Evolutionary conservation across 345 rosid species (phyloP).

Genomic region (Erucastrum elatum): DNA sequence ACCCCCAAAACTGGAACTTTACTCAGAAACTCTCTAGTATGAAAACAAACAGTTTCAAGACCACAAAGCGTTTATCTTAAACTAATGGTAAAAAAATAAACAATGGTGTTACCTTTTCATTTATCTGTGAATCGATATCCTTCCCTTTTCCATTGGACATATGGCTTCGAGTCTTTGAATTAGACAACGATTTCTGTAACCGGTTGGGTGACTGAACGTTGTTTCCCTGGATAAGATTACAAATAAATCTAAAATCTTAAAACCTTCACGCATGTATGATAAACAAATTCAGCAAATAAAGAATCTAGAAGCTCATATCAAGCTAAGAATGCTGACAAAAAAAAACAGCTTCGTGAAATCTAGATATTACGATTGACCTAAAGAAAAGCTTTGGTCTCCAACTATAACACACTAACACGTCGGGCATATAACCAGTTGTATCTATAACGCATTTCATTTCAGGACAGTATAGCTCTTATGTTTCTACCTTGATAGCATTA

Average conservation of each 20-base stretch:
- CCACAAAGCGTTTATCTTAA: neutral
- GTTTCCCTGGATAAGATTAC: slow-evolving; percentile 51
- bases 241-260: neutral
- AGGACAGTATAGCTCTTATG: slow-evolving; percentile 2
- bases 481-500: slow-evolving; percentile 12
- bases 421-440: neutral
- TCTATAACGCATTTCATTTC: neutral
- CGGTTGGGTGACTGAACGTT: slow-evolving; percentile 59
- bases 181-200: slow-evolving; percentile 48
- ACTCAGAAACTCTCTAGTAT: neutral
- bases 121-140: slow-evolving; percentile 41
- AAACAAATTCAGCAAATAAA: neutral
- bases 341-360: neutral
- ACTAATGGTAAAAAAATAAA: neutral
- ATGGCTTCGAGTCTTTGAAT: slow-evolving; percentile 50
- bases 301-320: neutral
- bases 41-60: slow-evolving; percentile 11
- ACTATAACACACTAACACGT: neutral
- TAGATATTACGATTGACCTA: neutral
- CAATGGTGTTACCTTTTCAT: slow-evolving; percentile 66
- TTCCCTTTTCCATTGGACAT: slow-evolving; percentile 60
- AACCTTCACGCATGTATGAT: neutral
- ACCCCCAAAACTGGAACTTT: neutral
- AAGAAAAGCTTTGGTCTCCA: neutral
- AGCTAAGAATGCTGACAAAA: neutral